Conservation (phyloP, 2,329 filamentous ascomycete genomes). For the Aquanectria penicillioides region DNA sequence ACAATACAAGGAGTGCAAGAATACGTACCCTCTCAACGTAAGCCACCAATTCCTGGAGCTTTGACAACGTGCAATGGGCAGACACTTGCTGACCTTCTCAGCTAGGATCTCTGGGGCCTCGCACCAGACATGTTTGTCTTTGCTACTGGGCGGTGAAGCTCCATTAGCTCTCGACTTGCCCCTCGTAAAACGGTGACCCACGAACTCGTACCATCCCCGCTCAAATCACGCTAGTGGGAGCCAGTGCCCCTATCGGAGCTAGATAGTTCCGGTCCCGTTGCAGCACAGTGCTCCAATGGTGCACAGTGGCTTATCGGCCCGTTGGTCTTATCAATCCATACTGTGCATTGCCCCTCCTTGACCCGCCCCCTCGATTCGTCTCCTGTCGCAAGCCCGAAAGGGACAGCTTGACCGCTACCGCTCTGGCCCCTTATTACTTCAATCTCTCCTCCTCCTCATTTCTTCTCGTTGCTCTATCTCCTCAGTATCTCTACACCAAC, state of each 20-base stretch:
- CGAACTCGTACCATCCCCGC: slow-evolving; percentile 30
- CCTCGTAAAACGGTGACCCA: not conserved
- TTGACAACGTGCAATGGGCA: slow-evolving; percentile 14
- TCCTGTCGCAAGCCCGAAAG: slow-evolving; percentile 30
- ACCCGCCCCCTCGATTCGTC: slow-evolving; percentile 10
- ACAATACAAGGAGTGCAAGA: too few relatives aligned
- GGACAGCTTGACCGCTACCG: slow-evolving; percentile 41
- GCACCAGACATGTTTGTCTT: not conserved
- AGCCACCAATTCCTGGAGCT: not conserved
- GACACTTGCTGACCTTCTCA: slow-evolving; percentile 4
- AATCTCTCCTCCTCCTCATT: slow-evolving; percentile 13
- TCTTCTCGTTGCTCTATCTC: slow-evolving; percentile 14
- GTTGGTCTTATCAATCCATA: slow-evolving; percentile 40
- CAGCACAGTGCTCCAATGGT: slow-evolving; percentile 7
- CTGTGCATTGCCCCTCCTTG: slow-evolving; percentile 40
- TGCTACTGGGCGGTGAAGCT: slow-evolving; percentile 16
- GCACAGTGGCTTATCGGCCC: not conserved
- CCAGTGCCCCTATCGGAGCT: slow-evolving; percentile 30
- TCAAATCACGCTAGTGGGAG: slow-evolving; percentile 28
- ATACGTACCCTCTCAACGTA: not conserved
- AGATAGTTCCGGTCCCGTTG: slow-evolving; percentile 27
- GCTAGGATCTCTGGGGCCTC: not conserved
- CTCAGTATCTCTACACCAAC: slow-evolving; percentile 11
- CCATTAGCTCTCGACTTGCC: slow-evolving; percentile 5
- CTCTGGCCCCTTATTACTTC: slow-evolving; percentile 25